These are phyloP conservation scores for Nannochloropsis granulata DNA, from an alignment of 108 stramenopile genomes.

Conservation along the genomic window DNA sequence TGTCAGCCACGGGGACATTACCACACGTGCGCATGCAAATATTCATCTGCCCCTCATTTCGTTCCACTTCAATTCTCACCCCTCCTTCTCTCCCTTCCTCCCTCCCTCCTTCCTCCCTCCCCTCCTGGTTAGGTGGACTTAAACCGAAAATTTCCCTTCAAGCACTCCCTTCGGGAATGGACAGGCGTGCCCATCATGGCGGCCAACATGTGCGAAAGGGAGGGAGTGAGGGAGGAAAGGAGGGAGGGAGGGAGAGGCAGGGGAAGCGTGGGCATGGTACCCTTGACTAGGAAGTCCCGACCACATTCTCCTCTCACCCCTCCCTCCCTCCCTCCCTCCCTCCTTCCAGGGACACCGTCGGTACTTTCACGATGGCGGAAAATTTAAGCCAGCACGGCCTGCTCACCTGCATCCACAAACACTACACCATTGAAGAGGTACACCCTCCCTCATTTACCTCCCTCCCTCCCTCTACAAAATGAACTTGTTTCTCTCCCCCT, in stretches of 20 bases:
- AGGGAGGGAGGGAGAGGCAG: background rate
- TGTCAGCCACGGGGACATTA: background rate
- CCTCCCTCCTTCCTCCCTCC: background rate
- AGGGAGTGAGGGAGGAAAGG: too few species aligned
- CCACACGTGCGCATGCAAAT: too few species aligned
- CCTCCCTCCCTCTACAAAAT: background rate
- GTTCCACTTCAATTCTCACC: background rate
- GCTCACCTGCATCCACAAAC: too few species aligned
- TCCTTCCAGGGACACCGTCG: background rate
- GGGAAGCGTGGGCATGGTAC: background rate
- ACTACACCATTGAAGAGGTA: too few species aligned
- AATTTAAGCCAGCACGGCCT: too few species aligned
- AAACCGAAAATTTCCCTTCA: background rate
- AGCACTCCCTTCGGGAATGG: background rate
- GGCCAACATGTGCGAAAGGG: conserved; percentile 36
- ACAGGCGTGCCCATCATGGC: conserved; percentile 36
- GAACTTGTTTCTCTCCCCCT: background rate
- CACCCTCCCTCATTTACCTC: too few species aligned
- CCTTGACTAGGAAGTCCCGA: background rate
- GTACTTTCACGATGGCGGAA: background rate
- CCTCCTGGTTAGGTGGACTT: background rate
- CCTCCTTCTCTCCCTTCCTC: background rate
- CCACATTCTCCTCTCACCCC: background rate
- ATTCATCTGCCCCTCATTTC: background rate
- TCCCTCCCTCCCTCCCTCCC: background rate